Evolutionary conservation across 2,329 filamentous ascomycete species (phyloP).

Genomic region (Talaromyces albobiverticillius): DNA sequence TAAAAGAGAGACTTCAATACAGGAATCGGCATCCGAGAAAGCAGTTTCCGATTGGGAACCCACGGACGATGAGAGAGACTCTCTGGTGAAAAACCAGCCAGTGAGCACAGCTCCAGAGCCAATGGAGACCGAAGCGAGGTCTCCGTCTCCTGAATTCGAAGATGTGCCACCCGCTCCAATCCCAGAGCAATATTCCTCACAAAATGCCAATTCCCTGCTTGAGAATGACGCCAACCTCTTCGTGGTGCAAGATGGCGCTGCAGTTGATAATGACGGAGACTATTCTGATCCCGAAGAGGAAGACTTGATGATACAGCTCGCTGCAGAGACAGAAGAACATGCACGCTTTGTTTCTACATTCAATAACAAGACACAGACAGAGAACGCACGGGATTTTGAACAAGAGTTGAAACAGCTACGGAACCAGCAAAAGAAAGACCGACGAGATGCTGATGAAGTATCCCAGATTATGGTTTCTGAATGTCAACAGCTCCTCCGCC

Average conservation of each 20-base stretch:
- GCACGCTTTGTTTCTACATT: conserved; percentile 86
- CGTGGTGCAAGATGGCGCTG: conserved; percentile 22
- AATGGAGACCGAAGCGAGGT: conserved; percentile 23
- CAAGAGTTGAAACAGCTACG: conserved; percentile 81
- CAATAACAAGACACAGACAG: conserved; percentile 68
- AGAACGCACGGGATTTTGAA: conserved; percentile 79
- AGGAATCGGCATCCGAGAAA: conserved; percentile 19
- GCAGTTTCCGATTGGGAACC: conserved; percentile 15
- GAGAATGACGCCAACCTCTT: conserved; percentile 15
- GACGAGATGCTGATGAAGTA: conserved; percentile 93
- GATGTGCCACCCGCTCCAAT: conserved; percentile 39
- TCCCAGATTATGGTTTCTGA: conserved; percentile 94
- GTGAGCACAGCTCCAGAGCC: conserved; percentile 10
- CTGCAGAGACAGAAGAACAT: conserved; percentile 88
- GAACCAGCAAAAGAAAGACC: conserved; percentile 93
- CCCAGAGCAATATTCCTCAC: conserved; percentile 12
- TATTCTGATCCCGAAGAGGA: conserved; percentile 90
- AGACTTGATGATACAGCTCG: conserved; percentile 80
- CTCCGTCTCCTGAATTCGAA: conserved; percentile 51
- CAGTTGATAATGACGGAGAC: conserved; percentile 53
- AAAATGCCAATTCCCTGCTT: conserved; percentile 25
- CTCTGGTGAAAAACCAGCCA: not conserved
- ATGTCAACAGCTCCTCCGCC: conserved; percentile 81
- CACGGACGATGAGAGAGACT: conserved; percentile 18
- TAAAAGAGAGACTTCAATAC: conserved; percentile 16